Evolutionary conservation across 495 filamentous ascomycete genomes (phyloP).

Genomic region (Penicillium mononematosum): DNA sequence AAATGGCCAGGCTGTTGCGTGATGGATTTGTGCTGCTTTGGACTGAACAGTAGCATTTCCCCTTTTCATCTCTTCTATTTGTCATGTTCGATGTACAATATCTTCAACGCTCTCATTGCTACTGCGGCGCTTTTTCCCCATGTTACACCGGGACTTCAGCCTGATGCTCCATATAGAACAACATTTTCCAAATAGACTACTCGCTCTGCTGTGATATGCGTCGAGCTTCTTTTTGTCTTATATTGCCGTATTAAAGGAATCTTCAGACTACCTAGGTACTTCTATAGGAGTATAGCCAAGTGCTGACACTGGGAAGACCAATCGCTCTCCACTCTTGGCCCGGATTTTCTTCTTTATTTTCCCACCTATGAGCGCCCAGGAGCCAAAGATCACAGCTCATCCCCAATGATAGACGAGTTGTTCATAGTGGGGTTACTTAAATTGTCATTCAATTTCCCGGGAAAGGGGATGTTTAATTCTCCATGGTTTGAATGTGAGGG

Average conservation of each 20-base stretch:
- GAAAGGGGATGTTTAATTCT: background rate
- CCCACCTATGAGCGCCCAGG: conserved; percentile 19
- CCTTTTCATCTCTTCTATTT: background rate
- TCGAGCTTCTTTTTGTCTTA: background rate
- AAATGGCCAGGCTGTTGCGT: background rate
- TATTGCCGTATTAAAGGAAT: background rate
- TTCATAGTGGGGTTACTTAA: background rate
- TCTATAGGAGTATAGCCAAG: background rate
- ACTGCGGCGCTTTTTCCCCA: background rate
- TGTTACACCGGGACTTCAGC: background rate
- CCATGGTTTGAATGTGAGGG: no score
- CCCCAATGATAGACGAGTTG: background rate
- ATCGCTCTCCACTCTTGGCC: background rate
- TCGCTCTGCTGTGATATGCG: background rate
- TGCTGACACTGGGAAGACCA: background rate
- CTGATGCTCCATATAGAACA: conserved; percentile 1
- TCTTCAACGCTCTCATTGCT: conserved; percentile 2
- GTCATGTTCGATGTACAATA: conserved; percentile 6
- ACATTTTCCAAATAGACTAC: background rate
- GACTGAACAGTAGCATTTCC: background rate
- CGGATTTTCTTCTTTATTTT: conserved; percentile 13
- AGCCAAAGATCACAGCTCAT: background rate
- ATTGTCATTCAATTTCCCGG: conserved; percentile 1
- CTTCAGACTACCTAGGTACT: background rate
- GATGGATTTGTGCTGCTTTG: background rate